Evolutionary conservation across 768 basidiomycete species (phyloP), one percentile per base, ranked within the genome.

Genomic region (Rubroboletus satanas): DNA sequence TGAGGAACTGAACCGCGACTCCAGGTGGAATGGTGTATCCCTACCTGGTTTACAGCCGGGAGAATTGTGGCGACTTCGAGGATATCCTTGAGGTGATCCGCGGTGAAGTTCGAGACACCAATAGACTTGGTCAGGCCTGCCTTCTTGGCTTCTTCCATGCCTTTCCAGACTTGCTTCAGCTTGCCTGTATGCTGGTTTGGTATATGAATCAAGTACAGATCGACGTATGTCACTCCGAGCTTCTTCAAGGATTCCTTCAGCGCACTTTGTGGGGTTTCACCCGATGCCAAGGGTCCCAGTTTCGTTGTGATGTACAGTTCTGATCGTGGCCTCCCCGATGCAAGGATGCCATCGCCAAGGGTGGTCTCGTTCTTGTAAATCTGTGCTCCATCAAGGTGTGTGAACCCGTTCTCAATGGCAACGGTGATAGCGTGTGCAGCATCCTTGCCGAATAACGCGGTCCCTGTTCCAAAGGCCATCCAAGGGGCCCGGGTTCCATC

Each of bases 271-370:
- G 87, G 79, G 3, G 75, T 77, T 57, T 76, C 68, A 9, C 78
- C 77, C 0, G 73, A 70, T 8, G 59, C 60, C 44, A 74, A 49
- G 7, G 28, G 7, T 36, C 5, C 48, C 42, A 85, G 70, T 59
- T 87, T 85, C 21, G 84, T 86, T 38, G 83, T 82, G 60, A 89
- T 75, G 68, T 77, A 89, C 10, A 89, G 66, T 47, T 79, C 76
- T 0, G 77, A 77, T 18, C 83, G 80, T 9, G 78, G 65, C 60
- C 77, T 81, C 26, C 78, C 77, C 4, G 81, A 78, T 3, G 72
- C 74, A 48, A 70, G 72, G 58, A 85, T 75, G 10, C 79, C 83
- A 14, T 66, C 73, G 0, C 81, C 83, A 17, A 84, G 71, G 1
- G 73, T 72, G 1, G 74, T 74, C 63, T 86, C 84, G 56, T 87